phyloP scores from a whole-genome alignment of 1,139 yeast genomes.

The Pichia sp. region DNA sequence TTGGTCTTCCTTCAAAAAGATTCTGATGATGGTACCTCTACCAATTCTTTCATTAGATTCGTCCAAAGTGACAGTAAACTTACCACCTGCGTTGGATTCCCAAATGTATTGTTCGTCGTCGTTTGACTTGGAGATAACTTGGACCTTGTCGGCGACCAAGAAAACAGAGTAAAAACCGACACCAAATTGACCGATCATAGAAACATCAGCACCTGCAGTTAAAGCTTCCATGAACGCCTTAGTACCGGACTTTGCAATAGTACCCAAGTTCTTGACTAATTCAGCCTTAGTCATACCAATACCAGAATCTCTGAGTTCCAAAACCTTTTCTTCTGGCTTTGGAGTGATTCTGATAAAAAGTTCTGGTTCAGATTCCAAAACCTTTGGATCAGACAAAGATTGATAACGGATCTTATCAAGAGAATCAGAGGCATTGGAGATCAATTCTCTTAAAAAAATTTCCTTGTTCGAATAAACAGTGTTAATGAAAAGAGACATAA shows the following conservation, averaged over 20 bases:
- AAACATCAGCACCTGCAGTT: conserved; percentile 98
- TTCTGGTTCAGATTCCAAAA: conserved; percentile 93
- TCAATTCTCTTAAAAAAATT: conserved; percentile 97
- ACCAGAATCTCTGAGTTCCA: conserved; percentile 99
- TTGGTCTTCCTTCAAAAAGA: conserved; percentile 98
- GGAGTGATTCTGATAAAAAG: conserved; percentile 97
- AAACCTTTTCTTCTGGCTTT: conserved; percentile 85
- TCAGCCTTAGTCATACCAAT: conserved; percentile 99
- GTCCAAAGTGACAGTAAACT: conserved; percentile 93
- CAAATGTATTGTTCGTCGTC: conserved; percentile 99
- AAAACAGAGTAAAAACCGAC: conserved; percentile 99
- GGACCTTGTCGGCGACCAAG: conserved; percentile 98
- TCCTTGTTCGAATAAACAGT: conserved; percentile 99
- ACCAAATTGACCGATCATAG: conserved; percentile 99
- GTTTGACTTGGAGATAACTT: conserved; percentile 96
- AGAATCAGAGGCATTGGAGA: conserved; percentile 97
- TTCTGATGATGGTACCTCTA: conserved; percentile 95
- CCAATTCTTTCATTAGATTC: conserved; percentile 78
- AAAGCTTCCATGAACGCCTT: conserved; percentile 99
- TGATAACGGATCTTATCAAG: conserved; percentile 96
- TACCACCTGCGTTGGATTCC: conserved; percentile 99
- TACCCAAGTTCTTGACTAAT: conserved; percentile 98
- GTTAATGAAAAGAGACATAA: conserved; percentile 99
- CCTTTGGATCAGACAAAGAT: conserved; percentile 87
- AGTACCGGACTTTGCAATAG: conserved; percentile 99